Evolutionary conservation across 2,329 filamentous ascomycete species (phyloP), one percentile per base, ranked within the genome.

Genomic region (Massarina eburnea): DNA sequence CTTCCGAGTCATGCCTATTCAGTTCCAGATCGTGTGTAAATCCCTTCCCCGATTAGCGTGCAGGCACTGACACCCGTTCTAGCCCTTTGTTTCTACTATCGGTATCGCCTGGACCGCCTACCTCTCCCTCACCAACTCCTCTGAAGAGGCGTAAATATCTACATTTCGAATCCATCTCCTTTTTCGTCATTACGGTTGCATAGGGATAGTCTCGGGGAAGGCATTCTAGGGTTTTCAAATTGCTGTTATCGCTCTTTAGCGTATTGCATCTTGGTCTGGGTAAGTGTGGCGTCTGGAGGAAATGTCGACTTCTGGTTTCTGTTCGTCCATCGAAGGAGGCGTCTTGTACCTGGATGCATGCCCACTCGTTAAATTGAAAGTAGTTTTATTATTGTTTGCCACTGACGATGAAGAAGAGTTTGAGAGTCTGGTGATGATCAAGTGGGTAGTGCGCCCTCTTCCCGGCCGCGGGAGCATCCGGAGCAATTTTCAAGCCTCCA

Each of bases 91-190:
- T 8, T 96, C 92, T 14, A 95, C 89, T 8, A 75, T 99, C 45
- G 92, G 92, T 79, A 97, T 97, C 61, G 91, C 91, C 26, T 97
- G 92, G 94, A 97, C 94, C 9, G 92, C 91, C 17, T 99, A 96
- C 71, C 82, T 99, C 9, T 96, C 91, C 2, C 80, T 99, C 41
- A 89, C 87, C 51, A 97, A 97, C 73, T 86, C 91, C 4, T 79
- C 90, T 2, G 90, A 95, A 48, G 88, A 92, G 42, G 78, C 76
- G 12, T 70, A 59, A 48, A 52, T 37, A 15, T 4, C 29, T 36
- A 30, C 30, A 33, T 15, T 34, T 12, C 10, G n/a, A 21, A 14
- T 18, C 40, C n/a, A n/a, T 50, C 34, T 46, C 41, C 43, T 37
- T 49, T 59, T 48, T 49, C 48, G 24, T 30, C 33, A 18, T 33